Evolutionary conservation across 164 flowering plant species (phyloP), one percentile per base, ranked within the genome.

Genomic region (Malania oleifera): DNA sequence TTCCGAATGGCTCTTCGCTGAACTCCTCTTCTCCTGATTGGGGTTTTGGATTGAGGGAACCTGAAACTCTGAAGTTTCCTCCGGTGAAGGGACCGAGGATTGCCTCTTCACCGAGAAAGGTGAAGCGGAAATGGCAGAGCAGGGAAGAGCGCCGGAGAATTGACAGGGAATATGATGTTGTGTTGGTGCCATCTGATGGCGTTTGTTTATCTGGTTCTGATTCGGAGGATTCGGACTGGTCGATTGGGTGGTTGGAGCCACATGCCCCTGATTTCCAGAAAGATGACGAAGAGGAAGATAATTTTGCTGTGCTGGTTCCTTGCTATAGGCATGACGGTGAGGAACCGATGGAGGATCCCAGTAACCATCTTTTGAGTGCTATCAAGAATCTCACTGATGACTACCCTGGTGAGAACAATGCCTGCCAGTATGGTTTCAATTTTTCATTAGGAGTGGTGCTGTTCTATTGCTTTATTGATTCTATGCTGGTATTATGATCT

Each of bases 171-270:
- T 61, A 19, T 49, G 83, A 76, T 61, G 67, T 60, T 24, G 79
- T 72, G 37, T 31, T 72, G 38, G 78, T 78, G n/a, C 73, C 78
- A 39, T 62, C 69, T 9, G 78, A 75, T 57, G 77, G 73, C 49
- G 65, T 66, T 35, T 55, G 74, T 49, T 61, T 73, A 47, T 78
- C 82, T 0, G 75, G 75, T 5, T 75, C 75, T 34, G 83, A 79
- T 63, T 71, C 83, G 6, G 80, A 79, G 52, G 78, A 70, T 27
- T 73, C 80, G 0, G 80, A 80, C 53, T 77, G 79, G 81, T 80
- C 84, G 1, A 61, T 77, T 50, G 81, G 83, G 61, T 79, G 83
- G 83, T 51, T 62, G 45, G 84, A 80, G 59, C 84, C 82, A 13
- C 82, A 77, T 41, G 84, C 76, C 13, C 72, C 78, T 37, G 74